Evolutionary conservation across 2,329 filamentous ascomycete genomes (phyloP).

Genomic region (Biscogniauxia marginata): DNA sequence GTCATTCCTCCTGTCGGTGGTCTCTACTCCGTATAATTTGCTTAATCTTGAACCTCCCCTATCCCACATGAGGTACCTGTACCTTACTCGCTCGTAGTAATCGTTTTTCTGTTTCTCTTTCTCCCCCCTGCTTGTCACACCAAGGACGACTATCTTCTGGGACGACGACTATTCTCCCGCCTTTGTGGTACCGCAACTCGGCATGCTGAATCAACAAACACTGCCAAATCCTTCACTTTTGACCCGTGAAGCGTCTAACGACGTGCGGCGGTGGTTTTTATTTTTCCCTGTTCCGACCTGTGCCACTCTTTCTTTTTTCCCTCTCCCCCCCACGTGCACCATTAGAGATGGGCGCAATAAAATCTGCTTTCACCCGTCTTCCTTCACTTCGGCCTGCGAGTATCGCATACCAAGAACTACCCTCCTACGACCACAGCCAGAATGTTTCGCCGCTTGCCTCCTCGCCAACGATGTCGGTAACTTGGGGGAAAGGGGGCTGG

Average conservation of each 20-base stretch:
- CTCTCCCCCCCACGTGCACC: neutral
- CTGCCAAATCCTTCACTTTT: constrained; percentile 8
- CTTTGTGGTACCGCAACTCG: constrained; percentile 3
- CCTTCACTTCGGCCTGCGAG: constrained; percentile 13
- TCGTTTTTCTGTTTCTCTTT: neutral
- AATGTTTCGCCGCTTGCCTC: constrained; percentile 15
- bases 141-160: neutral
- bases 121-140: neutral
- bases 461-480: constrained; percentile 19
- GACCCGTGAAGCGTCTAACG: constrained; percentile 8
- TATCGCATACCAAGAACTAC: constrained; percentile 18
- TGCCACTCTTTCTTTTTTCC: neutral
- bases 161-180: neutral
- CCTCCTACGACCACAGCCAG: constrained; percentile 24
- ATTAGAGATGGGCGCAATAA: constrained; percentile 19
- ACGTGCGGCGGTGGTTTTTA: constrained; percentile 5
- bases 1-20: neutral
- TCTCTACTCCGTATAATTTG: constrained; percentile 1
- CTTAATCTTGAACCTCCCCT: neutral
- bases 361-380: constrained; percentile 19
- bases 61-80: neutral
- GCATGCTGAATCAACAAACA: constrained; percentile 13
- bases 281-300: neutral
- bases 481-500: constrained; percentile 16
- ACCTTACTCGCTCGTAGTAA: neutral